A percentile compares a stretch with the other conserved stretches of the same genome.
phyloP scores from a whole-genome alignment of 495 filamentous ascomycete genomes.

The Lasiosphaeriaceae sp. region DNA sequence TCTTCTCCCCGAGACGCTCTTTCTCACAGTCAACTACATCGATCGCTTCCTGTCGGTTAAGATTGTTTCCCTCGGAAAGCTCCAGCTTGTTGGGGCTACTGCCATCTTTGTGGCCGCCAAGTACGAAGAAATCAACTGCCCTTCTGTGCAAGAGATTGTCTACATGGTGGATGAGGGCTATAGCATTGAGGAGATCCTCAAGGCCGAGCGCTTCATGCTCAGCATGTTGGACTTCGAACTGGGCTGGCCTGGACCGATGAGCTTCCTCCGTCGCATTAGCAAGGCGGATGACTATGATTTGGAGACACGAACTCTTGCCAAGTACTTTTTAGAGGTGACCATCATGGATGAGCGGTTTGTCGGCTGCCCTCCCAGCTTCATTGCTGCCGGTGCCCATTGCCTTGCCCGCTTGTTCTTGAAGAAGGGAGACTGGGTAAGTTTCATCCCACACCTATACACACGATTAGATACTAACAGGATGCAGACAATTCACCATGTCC shows the following conservation, averaged over 20 bases:
- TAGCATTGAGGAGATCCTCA: slow-evolving; percentile 83
- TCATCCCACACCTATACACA: neutral
- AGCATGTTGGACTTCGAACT: slow-evolving; percentile 92
- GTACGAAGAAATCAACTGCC: slow-evolving; percentile 97
- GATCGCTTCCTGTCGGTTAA: slow-evolving; percentile 95
- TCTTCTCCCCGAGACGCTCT: slow-evolving; percentile 89
- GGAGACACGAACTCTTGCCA: slow-evolving; percentile 91
- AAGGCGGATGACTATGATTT: slow-evolving; percentile 98
- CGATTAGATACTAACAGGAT: slow-evolving; percentile 23
- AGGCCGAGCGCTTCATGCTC: slow-evolving; percentile 97
- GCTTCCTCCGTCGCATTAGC: slow-evolving; percentile 92
- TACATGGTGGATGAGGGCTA: slow-evolving; percentile 98
- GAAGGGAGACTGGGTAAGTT: slow-evolving; percentile 88
- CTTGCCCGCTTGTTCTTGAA: slow-evolving; percentile 82
- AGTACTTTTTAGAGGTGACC: slow-evolving; percentile 95
- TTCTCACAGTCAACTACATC: slow-evolving; percentile 90
- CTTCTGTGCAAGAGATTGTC: slow-evolving; percentile 89
- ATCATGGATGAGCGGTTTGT: slow-evolving; percentile 99
- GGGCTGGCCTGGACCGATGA: slow-evolving; percentile 97
- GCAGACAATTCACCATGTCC: slow-evolving; percentile 75
- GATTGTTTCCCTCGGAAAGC: slow-evolving; percentile 87
- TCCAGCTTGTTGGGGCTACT: slow-evolving; percentile 94
- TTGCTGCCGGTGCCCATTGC: slow-evolving; percentile 90
- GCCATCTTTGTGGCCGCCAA: slow-evolving; percentile 96
- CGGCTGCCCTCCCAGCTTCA: slow-evolving; percentile 80